These are phyloP conservation scores for Silene latifolia DNA, from an alignment of 148 eudicot genomes.

Conservation along the genomic window DNA sequence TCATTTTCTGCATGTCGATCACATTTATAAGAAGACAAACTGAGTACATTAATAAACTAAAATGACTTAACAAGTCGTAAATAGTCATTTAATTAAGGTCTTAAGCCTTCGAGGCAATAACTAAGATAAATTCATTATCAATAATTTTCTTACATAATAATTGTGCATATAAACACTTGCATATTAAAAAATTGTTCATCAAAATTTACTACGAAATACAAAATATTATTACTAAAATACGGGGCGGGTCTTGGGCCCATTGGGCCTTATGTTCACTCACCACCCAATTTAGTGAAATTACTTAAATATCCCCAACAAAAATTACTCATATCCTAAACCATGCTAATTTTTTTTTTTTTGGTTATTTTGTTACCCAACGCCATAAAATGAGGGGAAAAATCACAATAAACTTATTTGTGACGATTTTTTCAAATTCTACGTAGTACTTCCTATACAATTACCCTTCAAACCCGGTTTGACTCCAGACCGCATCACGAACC, in stretches of 20 bases:
- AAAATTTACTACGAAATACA: constrained; percentile 17
- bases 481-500: constrained; percentile 90
- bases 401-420: neutral
- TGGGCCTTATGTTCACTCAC: constrained; percentile 1
- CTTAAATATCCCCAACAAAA: constrained; percentile 14
- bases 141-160: constrained; percentile 19
- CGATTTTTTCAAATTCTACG: neutral
- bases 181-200: constrained; percentile 4
- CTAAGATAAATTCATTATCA: neutral
- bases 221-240: constrained; percentile 12
- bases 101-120: neutral
- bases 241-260: neutral
- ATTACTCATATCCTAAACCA: constrained; percentile 5
- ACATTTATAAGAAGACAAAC: neutral
- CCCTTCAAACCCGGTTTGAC: constrained; percentile 90
- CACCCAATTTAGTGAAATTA: constrained; percentile 15
- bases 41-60: neutral
- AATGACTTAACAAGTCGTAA: neutral
- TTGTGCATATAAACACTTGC: constrained; percentile 1
- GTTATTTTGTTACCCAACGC: neutral
- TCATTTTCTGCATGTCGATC: neutral
- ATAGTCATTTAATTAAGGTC: neutral
- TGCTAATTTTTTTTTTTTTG: neutral
- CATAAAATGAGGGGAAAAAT: neutral
- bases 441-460: constrained; percentile 17